Evolutionary conservation across 73 alveolate species (phyloP).

Genomic region (Paramecium pentaurelia): DNA sequence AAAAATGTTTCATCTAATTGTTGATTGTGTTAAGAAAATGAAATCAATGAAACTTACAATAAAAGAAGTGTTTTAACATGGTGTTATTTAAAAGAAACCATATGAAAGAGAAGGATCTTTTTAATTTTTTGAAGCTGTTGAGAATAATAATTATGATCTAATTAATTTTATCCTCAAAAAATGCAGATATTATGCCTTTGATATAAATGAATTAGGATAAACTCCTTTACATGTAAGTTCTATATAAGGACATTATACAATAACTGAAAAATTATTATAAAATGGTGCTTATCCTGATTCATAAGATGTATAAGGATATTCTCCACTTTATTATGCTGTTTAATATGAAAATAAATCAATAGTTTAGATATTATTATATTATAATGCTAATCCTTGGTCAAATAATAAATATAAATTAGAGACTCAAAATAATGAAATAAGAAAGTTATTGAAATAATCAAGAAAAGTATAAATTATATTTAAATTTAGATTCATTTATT

Average conservation of each 20-base stretch:
- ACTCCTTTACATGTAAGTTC: background rate
- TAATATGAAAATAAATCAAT: background rate
- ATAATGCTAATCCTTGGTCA: constrained; percentile 41
- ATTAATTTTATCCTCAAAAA: background rate
- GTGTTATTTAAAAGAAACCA: background rate
- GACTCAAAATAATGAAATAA: background rate
- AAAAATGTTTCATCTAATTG: background rate
- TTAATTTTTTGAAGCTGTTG: background rate
- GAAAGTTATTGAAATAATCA: background rate
- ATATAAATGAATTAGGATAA: background rate
- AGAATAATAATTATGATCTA: background rate
- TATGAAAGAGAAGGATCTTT: constrained; percentile 37
- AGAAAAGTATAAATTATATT: background rate
- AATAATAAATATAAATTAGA: background rate
- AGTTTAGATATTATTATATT: background rate
- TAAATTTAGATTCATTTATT: background rate
- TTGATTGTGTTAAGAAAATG: background rate
- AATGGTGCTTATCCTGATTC: constrained; percentile 16
- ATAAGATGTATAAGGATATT: background rate
- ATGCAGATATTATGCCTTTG: constrained; percentile 49
- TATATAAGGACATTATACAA: background rate
- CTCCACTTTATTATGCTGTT: constrained; percentile 34
- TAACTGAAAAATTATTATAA: background rate
- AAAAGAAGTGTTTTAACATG: background rate
- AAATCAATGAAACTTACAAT: constrained; percentile 11